Percentiles rank a stretch among this genome's conserved stretches.
These are phyloP conservation scores for Buddleja alternifolia DNA, from an alignment of 257 asterid species.

Conservation along the genomic window DNA sequence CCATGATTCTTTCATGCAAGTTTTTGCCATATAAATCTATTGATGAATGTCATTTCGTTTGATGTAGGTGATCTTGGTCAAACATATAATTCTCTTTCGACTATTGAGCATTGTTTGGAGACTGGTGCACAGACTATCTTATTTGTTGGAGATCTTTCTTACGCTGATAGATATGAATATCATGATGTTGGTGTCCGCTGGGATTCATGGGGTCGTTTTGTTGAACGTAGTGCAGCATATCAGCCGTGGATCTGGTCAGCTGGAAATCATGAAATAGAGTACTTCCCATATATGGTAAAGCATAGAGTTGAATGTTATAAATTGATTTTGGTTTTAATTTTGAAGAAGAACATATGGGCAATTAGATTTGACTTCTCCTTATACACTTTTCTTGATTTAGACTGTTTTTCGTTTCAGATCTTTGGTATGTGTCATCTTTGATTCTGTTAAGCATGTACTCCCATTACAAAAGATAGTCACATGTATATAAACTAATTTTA, in stretches of 20 bases:
- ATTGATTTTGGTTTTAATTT: not conserved
- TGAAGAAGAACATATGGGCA: too few relatives aligned
- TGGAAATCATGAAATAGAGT: conserved; percentile 97
- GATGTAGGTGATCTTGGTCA: conserved; percentile 96
- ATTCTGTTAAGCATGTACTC: conserved; percentile 3
- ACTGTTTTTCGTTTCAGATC: not conserved
- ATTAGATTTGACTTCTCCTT: not conserved
- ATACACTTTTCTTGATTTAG: conserved; percentile 8
- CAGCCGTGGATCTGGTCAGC: conserved; percentile 95
- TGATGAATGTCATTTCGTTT: conserved; percentile 20
- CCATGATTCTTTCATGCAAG: not conserved
- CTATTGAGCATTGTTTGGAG: conserved; percentile 75
- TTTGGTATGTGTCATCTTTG: conserved; percentile 1
- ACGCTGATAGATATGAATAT: conserved; percentile 89
- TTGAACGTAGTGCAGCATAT: conserved; percentile 84
- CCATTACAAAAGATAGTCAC: not conserved
- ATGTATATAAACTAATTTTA: too few relatives aligned
- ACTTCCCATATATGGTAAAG: conserved; percentile 83
- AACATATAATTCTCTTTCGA: conserved; percentile 92
- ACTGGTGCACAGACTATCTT: conserved; percentile 79
- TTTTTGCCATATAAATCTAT: not conserved
- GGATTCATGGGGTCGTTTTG: conserved; percentile 95
- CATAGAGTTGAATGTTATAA: conserved; percentile 10
- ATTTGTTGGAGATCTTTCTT: conserved; percentile 96
- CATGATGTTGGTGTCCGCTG: conserved; percentile 90